phyloP scores from a whole-genome alignment of 176 grass and related monocot genomes.

The Thalia dealbata region DNA sequence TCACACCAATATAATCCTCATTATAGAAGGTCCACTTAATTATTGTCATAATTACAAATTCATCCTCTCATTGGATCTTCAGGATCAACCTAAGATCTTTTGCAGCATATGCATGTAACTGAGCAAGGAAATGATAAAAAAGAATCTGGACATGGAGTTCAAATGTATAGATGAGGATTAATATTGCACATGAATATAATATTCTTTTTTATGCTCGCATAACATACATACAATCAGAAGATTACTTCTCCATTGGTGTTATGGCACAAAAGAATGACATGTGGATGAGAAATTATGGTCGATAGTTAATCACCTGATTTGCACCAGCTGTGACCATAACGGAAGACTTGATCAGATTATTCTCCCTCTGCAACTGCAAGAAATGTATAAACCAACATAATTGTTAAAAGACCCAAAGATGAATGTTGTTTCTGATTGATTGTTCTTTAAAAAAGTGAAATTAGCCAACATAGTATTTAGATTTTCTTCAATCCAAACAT shows the following conservation, averaged over 20 bases:
- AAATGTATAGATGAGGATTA: background rate
- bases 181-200: background rate
- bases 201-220: background rate
- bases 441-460: too few species aligned
- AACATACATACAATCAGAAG: background rate
- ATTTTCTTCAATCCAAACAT: too few species aligned
- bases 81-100: too few species aligned
- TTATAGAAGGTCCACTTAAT: too few species aligned
- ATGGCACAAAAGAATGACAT: background rate
- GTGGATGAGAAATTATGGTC: background rate
- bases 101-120: background rate
- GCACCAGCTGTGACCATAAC: slow-evolving; percentile 96
- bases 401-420: background rate
- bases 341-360: slow-evolving; percentile 73
- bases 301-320: slow-evolving; percentile 71
- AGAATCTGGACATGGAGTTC: background rate
- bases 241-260: background rate
- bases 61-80: too few species aligned
- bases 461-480: too few species aligned
- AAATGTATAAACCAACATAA: background rate
- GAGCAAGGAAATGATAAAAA: background rate
- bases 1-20: too few species aligned
- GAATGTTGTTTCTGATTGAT: too few species aligned
- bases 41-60: too few species aligned
- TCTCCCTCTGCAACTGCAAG: slow-evolving; percentile 62